Evolutionary conservation across 495 filamentous ascomycete species (phyloP), one percentile per base, ranked within the genome.

Genomic region (Daldinia grandis): DNA sequence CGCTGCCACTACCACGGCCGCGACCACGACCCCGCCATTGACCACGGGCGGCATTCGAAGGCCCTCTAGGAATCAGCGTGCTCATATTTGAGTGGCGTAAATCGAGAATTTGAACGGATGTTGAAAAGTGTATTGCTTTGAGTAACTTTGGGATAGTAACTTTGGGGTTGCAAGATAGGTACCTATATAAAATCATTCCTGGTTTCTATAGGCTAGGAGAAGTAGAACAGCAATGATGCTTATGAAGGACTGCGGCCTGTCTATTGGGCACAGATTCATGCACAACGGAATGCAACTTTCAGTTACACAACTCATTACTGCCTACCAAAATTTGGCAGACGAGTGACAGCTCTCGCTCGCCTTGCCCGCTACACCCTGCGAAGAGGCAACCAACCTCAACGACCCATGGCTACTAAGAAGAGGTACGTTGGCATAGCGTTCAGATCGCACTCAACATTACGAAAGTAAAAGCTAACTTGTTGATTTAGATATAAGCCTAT

Each of bases 61-160:
- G 17, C 15, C 40, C 64, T 62, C 68, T 58, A 44, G 50, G 68
- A 66, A 61, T 49, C 57, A 71, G 56, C 9, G 19, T 19, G 7
- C 56, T 44, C 50, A 37, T 19, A 21, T 44, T 44, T 10, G 17
- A 24, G 6, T 19, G 7, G 12, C 3, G 53, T 6, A 53, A 24
- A 2, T 6, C 10, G 14, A 28, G 14, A 28, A 15, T 53, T 53
- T 24, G 14, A 58, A 10, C 47, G 38, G 44, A 27, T 37, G 50
- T 21, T 62, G 0, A 56, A 17, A 17, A 56, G 9, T 35, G 9
- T 12, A 10, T 56, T 19, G 3, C 25, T 55, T 5, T 31, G 53
- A 5, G 19, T 30, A 21, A 24, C 25, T 56, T 19, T 27, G n/a
- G 6, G 28, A 31, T 33, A 14, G 33, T 35, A 35, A 14, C 12